Base-by-base conservation (phyloP, 306 rosid species). In the Prunus campanulata region DNA sequence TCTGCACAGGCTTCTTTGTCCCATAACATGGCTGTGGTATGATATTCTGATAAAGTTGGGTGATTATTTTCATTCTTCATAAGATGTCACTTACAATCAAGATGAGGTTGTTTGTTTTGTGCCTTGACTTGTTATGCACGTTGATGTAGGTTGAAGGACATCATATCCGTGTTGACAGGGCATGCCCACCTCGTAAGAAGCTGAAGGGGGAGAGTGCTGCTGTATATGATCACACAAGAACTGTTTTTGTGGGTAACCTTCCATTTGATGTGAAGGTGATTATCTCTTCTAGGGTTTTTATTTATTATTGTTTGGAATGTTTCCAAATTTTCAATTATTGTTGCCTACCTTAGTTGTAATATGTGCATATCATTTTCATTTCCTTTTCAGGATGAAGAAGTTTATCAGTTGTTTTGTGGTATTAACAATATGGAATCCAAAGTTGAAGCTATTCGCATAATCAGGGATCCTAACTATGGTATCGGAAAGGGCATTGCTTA, bases 131-230 rank as follows among this genome's bases (percentile, higher is more conserved):
- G 67, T 75, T 79, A 8, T 42, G 73, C 49, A 54, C 73, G 12
- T 79, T 86, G 54, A 57, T 79, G 64, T 78, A 92, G 99, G 79
- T 95, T 79, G 97, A 80, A 68, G 99, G 91, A 73, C 91, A 92
- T 74, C 99, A 92, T 79, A 88, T 92, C 30, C 97, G 97, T 64
- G 97, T 95, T 76, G 99, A 95, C 77, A 75, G 92, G 85, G 99
- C 99, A 55, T 95, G 97, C 88, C 99, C 99, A 2, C 99, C 99
- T 61, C 93, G 97, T 74, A 95, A 95, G 88, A 95, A 89, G 83
- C 85, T 61, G 76, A 95, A 92, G 74, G 91, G 93, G 72, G 99
- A 91, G 62, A 88, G 35, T 60, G 59, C 77, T 66, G 46, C 85
- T 16, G 88, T 83, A 70, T 95, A 90, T 79, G 97, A 95, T 83